A percentile compares a stretch with the other conserved stretches of the same genome.
Evolutionary conservation across 441 rosid genomes (phyloP).

Genomic region (Populus trichocarpa): DNA sequence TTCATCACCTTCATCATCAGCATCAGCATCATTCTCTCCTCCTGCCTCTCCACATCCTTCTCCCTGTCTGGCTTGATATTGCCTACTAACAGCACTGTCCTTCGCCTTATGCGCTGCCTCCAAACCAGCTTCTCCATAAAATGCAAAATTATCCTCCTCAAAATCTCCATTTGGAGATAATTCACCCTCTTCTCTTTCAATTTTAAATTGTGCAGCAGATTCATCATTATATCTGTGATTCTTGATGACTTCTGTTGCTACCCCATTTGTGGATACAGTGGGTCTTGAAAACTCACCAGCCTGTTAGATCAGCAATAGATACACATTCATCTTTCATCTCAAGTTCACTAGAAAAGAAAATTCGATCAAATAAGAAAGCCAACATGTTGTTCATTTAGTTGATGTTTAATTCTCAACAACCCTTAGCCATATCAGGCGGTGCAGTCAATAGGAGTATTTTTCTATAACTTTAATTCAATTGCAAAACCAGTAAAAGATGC

Average conservation of each 20-base stretch:
- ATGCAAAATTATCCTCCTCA: conserved; percentile 91
- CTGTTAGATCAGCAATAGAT: conserved; percentile 39
- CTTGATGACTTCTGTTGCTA: conserved; percentile 38
- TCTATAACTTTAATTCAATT: background rate
- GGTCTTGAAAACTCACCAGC: conserved; percentile 48
- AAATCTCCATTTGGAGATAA: conserved; percentile 91
- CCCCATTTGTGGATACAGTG: conserved; percentile 47
- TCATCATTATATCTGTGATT: conserved; percentile 55
- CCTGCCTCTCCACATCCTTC: conserved; percentile 58
- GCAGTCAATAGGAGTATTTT: background rate
- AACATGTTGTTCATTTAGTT: conserved; percentile 7
- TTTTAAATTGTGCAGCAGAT: conserved; percentile 49
- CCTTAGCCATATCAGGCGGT: conserved; percentile 5
- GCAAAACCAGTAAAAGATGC: background rate
- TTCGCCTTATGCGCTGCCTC: conserved; percentile 54
- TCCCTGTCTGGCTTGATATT: conserved; percentile 47
- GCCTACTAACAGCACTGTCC: conserved; percentile 50
- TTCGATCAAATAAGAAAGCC: background rate
- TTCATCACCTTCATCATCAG: conserved; percentile 81
- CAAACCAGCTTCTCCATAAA: conserved; percentile 59
- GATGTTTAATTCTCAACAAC: background rate
- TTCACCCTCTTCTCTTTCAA: conserved; percentile 98
- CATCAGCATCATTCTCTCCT: conserved; percentile 71
- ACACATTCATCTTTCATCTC: conserved; percentile 14
- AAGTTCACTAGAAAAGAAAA: conserved; percentile 5